Conservation (phyloP, 2,329 filamentous ascomycete genomes). For the Fusarium sp. region DNA sequence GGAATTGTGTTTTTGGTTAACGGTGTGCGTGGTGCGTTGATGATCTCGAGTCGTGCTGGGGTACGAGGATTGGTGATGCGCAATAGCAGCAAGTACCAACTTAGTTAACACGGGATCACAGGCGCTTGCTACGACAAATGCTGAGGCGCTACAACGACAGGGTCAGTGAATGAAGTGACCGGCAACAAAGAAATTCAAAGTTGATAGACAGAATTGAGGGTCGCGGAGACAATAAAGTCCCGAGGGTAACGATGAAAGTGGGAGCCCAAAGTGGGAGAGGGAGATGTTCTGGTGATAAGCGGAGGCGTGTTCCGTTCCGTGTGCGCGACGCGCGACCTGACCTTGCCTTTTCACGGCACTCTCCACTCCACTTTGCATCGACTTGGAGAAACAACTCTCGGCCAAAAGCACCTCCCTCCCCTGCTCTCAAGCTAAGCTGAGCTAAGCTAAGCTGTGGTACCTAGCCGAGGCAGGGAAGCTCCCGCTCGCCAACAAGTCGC, state of each 20-base stretch:
- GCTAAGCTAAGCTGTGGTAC: conserved; percentile 3
- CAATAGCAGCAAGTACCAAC: conserved; percentile 1
- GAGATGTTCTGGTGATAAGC: conserved; percentile 37
- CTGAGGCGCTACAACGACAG: conserved; percentile 3
- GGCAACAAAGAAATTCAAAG: conserved; percentile 3
- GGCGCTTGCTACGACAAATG: conserved; percentile 20
- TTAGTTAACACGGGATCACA: conserved; percentile 38
- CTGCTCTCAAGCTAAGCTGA: not conserved
- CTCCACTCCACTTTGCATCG: conserved; percentile 21
- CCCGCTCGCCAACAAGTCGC: conserved; percentile 19
- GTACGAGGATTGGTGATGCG: conserved; percentile 34
- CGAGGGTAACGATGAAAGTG: conserved; percentile 20
- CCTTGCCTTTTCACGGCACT: conserved; percentile 1
- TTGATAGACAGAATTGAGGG: conserved; percentile 16
- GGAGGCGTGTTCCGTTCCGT: conserved; percentile 36
- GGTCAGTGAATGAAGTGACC: conserved; percentile 13
- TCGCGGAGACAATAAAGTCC: conserved; percentile 16
- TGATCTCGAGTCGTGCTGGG: conserved; percentile 31
- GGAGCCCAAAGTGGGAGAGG: conserved; percentile 31
- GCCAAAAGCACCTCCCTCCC: not conserved
- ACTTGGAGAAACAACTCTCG: conserved; percentile 3
- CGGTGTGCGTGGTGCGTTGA: conserved; percentile 3
- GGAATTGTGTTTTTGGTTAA: conserved; percentile 1
- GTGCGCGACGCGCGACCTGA: conserved; percentile 42
- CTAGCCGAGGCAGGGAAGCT: conserved; percentile 15